Base-by-base conservation (phyloP, 2,329 filamentous ascomycete species). In the Botrytis elliptica region DNA sequence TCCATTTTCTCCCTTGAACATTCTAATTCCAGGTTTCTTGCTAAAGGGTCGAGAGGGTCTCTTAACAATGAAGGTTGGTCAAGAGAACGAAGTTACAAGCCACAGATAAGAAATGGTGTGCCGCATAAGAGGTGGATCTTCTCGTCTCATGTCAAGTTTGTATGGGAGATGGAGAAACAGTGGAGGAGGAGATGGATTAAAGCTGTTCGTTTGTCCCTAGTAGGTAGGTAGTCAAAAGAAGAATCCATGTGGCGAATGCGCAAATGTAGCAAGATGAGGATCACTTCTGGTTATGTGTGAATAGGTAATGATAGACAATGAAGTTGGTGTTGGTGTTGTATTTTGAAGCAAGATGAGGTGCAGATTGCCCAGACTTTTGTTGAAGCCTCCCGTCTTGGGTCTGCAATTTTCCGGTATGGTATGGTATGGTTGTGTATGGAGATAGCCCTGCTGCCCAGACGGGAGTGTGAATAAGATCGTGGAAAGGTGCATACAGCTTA, bases 41-140 rank as follows among this genome's bases (percentile, higher is more conserved):
- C 36, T 6, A 8, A 5, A 68, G 36, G 16, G 46, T 42, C 4
- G 16, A 7, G 40, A 65, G 62, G 40, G 62, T n/a, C 33, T 67
- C 36, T 68, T 68, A 57, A 57, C 25, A 55, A 68, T 68, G 16
- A 22, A 42, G 12, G 25, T 68, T 68, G 46, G 46, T 68, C 65
- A 40, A 40, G 65, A 55, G 40, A 67, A 67, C 38, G 36, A 57
- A 33, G 36, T 42, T 1, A 22, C 5, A 14, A 36, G 63, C 33
- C 29, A 44, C 22, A 49, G 65, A 67, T 67, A 55, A 67, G 46
- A 16, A 40, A 29, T 40, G 25, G 22, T 7, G 7, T 22, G 25
- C 6, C 29, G 33, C 12, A 22, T 8, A 0, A 52, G 44, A 36
- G 22, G 25, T 14, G 29, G 63, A 62, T 36, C 57, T 36, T 22